phyloP scores from a whole-genome alignment of 1,284 basidiomycete species.

The Ceratobasidium sp. region DNA sequence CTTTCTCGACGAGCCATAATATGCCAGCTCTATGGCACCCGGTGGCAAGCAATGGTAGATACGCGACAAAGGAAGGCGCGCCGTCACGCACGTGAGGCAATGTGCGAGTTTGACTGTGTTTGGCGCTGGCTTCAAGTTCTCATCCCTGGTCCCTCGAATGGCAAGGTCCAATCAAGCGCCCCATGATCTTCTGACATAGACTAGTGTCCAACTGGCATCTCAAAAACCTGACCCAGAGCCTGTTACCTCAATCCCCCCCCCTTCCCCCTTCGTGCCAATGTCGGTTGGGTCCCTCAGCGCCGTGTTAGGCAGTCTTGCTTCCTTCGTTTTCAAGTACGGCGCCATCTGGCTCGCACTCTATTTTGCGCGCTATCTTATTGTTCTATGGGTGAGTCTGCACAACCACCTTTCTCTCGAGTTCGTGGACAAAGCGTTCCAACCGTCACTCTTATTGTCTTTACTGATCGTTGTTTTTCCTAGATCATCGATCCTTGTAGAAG shows the following conservation, averaged over 20 bases:
- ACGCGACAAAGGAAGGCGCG: conserved; percentile 14
- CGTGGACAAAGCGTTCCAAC: conserved; percentile 17
- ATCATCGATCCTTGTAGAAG: conserved; percentile 25
- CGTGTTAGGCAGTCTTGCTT: conserved; percentile 19
- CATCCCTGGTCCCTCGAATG: conserved; percentile 5
- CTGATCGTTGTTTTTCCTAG: conserved; percentile 17
- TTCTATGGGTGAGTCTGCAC: conserved; percentile 20
- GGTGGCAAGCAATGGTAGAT: conserved; percentile 1
- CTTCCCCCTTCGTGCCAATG: conserved; percentile 7
- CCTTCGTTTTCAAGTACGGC: conserved; percentile 35
- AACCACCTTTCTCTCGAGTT: conserved; percentile 18
- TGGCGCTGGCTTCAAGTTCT: conserved; percentile 9
- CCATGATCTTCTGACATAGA: conserved; percentile 27
- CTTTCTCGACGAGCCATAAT: conserved; percentile 2
- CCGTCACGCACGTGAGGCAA: too few relatives aligned
- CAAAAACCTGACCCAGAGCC: conserved; percentile 21
- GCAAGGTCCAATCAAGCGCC: conserved; percentile 3
- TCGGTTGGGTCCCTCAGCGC: conserved; percentile 1
- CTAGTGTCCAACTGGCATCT: conserved; percentile 20
- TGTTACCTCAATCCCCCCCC: background rate
- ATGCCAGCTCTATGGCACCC: background rate
- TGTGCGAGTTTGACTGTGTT: conserved; percentile 10
- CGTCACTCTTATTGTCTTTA: conserved; percentile 21
- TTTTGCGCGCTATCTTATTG: conserved; percentile 22
- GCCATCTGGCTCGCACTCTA: conserved; percentile 37